phyloP scores from a whole-genome alignment of 108 stramenopile species.

The Cyclostephanos invisitatus region DNA sequence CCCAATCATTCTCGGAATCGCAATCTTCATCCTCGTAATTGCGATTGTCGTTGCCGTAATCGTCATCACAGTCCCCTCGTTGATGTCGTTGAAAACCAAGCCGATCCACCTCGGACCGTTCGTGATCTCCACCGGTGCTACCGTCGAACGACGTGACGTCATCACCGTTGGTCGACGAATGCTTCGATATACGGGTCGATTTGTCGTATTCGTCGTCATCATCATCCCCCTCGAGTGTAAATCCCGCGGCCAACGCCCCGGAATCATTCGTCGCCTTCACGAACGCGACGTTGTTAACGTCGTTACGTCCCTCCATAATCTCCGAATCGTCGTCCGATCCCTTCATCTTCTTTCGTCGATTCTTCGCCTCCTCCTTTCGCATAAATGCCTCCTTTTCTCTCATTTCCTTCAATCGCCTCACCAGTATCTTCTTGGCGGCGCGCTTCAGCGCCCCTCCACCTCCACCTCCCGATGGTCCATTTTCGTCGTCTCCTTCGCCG shows the following conservation, averaged over 20 bases:
- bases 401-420: slow-evolving; percentile 57
- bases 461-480: background rate
- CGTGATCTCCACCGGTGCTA: background rate
- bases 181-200: background rate
- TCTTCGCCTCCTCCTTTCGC: slow-evolving; percentile 5
- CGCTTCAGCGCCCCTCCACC: slow-evolving; percentile 57
- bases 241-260: slow-evolving; percentile 69
- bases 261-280: background rate
- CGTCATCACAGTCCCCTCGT: background rate
- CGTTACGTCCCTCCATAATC: background rate
- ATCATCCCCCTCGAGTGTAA: slow-evolving; percentile 42
- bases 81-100: background rate
- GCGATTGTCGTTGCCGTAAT: slow-evolving; percentile 24
- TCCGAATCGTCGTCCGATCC: slow-evolving; percentile 15
- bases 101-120: background rate
- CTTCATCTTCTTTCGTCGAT: slow-evolving; percentile 2
- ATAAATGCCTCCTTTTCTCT: slow-evolving; percentile 29
- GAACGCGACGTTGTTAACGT: background rate
- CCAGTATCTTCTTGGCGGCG: slow-evolving; percentile 77
- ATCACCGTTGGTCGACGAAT: slow-evolving; percentile 1
- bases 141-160: slow-evolving; percentile 23
- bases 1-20: slow-evolving; percentile 48
- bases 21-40: slow-evolving; percentile 8
- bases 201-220: slow-evolving; percentile 14
- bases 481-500: slow-evolving; percentile 10